Evolutionary conservation across 1,139 yeast species (phyloP).

Genomic region (Nadsonia commutata): DNA sequence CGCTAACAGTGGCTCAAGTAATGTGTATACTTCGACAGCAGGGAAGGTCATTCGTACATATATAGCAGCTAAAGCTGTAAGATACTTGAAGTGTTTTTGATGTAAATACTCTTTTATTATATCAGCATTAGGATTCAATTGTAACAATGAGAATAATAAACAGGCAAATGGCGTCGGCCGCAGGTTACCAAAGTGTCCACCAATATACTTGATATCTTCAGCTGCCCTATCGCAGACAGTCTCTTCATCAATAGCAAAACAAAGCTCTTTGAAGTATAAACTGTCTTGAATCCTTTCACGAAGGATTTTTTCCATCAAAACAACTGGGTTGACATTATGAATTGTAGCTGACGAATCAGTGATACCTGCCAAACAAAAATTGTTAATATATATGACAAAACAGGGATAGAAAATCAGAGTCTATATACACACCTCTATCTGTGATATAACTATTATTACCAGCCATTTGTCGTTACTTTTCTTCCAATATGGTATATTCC

Average conservation of each 20-base stretch:
- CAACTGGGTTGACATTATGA: conserved; percentile 36
- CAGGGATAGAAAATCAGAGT: background rate
- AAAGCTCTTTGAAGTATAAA: conserved; percentile 50
- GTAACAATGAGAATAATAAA: conserved; percentile 45
- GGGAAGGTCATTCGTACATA: conserved; percentile 39
- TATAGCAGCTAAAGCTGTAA: conserved; percentile 45
- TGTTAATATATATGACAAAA: too few relatives aligned
- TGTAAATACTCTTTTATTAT: conserved; percentile 37
- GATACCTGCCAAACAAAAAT: background rate
- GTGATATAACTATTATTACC: background rate
- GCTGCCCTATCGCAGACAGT: conserved; percentile 35
- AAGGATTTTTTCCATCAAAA: conserved; percentile 49
- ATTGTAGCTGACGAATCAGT: conserved; percentile 13
- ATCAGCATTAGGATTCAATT: conserved; percentile 43
- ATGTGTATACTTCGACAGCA: conserved; percentile 31
- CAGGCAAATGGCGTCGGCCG: conserved; percentile 54
- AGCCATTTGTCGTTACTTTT: background rate
- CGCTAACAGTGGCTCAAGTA: conserved; percentile 36
- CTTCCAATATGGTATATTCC: too few relatives aligned
- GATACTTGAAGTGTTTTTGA: conserved; percentile 52
- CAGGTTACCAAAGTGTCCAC: conserved; percentile 38
- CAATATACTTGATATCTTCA: conserved; percentile 22
- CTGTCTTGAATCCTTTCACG: conserved; percentile 57
- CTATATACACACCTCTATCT: background rate
- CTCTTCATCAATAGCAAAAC: conserved; percentile 43